Evolutionary conservation across 257 asterid genomes (phyloP).

Genomic region (Knoxia roxburghii): DNA sequence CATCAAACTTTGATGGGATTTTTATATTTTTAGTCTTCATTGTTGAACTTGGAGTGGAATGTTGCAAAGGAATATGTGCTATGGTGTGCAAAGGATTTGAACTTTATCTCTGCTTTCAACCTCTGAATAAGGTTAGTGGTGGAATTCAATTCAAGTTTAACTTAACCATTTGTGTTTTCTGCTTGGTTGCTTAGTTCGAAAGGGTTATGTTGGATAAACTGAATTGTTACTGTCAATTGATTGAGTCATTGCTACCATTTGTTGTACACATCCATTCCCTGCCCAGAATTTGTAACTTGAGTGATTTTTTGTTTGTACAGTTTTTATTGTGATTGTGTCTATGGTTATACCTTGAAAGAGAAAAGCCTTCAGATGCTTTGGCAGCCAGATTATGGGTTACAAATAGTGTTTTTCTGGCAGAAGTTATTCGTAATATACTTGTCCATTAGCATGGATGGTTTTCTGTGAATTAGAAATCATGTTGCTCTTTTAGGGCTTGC

Average conservation of each 20-base stretch:
- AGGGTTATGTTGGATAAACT: conserved; percentile 1
- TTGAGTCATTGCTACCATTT: neutral
- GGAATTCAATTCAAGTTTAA: neutral
- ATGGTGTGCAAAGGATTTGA: neutral
- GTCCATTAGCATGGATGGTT: conserved; percentile 26
- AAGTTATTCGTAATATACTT: conserved; percentile 33
- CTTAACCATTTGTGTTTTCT: neutral
- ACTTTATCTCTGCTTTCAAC: neutral
- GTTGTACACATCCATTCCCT: too few relatives aligned
- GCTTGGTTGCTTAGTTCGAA: neutral
- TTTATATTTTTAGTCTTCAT: too few relatives aligned
- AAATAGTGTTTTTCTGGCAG: conserved; percentile 3
- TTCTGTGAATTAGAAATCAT: too few relatives aligned
- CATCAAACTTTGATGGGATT: too few relatives aligned
- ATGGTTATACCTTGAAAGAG: too few relatives aligned
- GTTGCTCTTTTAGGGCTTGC: conserved; percentile 35
- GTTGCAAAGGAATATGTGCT: neutral
- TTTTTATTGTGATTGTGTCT: too few relatives aligned
- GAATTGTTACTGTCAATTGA: neutral
- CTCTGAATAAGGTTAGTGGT: neutral
- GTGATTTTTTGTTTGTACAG: too few relatives aligned
- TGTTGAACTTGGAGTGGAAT: too few relatives aligned
- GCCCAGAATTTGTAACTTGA: too few relatives aligned
- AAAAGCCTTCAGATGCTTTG: too few relatives aligned
- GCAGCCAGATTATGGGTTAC: too few relatives aligned